Percentiles rank a stretch among this genome's conserved stretches.
Conservation (phyloP, 306 rosid genomes). For the Cicer cuneatum region DNA sequence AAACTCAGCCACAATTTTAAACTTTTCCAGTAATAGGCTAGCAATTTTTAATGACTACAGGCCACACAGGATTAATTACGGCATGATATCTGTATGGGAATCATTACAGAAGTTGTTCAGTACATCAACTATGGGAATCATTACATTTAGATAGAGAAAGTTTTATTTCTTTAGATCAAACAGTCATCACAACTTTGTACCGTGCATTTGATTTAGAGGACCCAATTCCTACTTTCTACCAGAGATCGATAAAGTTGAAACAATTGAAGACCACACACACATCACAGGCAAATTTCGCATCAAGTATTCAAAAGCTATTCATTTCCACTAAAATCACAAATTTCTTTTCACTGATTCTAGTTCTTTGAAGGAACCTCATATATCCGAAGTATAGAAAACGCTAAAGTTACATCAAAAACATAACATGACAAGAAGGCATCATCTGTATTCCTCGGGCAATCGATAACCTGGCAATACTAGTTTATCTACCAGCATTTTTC, state of each 20-base stretch:
- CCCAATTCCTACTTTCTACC: no score
- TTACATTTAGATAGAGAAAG: no score
- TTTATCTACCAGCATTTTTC: constrained; percentile 85
- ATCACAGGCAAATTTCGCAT: constrained; percentile 21
- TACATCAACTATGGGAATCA: no score
- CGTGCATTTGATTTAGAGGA: no score
- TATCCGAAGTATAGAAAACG: constrained; percentile 30
- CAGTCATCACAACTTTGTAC: no score
- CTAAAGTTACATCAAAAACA: constrained; percentile 54
- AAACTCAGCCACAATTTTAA: neutral
- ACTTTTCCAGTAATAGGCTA: neutral
- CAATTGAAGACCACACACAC: constrained; percentile 5
- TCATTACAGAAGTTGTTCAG: no score
- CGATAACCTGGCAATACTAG: constrained; percentile 76
- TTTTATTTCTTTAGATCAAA: no score
- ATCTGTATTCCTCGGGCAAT: constrained; percentile 81
- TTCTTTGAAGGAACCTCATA: constrained; percentile 39
- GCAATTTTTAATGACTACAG: constrained; percentile 6
- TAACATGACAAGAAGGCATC: constrained; percentile 49
- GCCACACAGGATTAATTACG: no score
- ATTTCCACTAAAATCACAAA: constrained; percentile 33
- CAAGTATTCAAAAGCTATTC: constrained; percentile 38
- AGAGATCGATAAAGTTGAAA: neutral
- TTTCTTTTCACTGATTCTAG: constrained; percentile 44
- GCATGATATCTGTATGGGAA: no score